Evolutionary conservation across 2,329 filamentous ascomycete species (phyloP), one percentile per base, ranked within the genome.

Genomic region (Scedosporium boydii): DNA sequence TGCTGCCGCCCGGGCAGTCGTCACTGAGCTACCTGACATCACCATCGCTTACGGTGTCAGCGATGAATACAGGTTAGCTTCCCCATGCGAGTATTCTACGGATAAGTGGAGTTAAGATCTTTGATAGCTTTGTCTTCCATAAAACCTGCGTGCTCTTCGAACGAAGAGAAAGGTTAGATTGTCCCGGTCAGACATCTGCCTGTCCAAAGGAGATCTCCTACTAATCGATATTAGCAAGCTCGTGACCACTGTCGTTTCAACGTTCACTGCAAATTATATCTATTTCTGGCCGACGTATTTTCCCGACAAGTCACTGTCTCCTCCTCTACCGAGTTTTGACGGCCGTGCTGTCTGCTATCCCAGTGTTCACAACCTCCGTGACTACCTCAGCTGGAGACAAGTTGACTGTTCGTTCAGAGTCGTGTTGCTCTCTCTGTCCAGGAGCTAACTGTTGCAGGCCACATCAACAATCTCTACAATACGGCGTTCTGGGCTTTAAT

Each of bases 391-490:
- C 72, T 99, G 95, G 95, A 84, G 95, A 68, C 95, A 99, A 75
- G 95, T 90, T 53, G 95, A 99, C 73, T 98, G 95, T 95, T 21
- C 16, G 59, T 60, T 16, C 73, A 74, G 87, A 75, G 16, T 6
- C 14, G 26, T 5, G 42, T 53, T 42, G 4, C 44, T 23, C 41
- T 42, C 10, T 41, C n/a, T 10, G 14, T 12, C 26, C 3, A 29
- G 29, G 58, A 10, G 34, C 67, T 70, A 64, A 72, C 42, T 3
- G 10, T 26, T 0, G 9, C 64, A 93, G 90, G 90, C 67, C 95
- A 99, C 72, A 96, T 99, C 69, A 99, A 99, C 74, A 99, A 99
- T 70, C 83, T 99, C 4, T 99, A 97, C 75, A 99, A 99, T 73
- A 99, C 95, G 0, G 91, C 91, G 0, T 98, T 98, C 73, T 99